Percentiles rank a stretch among this genome's conserved stretches.
Evolutionary conservation across 202 grass and related monocot genomes (phyloP).

Genomic region (Carex arenaria): DNA sequence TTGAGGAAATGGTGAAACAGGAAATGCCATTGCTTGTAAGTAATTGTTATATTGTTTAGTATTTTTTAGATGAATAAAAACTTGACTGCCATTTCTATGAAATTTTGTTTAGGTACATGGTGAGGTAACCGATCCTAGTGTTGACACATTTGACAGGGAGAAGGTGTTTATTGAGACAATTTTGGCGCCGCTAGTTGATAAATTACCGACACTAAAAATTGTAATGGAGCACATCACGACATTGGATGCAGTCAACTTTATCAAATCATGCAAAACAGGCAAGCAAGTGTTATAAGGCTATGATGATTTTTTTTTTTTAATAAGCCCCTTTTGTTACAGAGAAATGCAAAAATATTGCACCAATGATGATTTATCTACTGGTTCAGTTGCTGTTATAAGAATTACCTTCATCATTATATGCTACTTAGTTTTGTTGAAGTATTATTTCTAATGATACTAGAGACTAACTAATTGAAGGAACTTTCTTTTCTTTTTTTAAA

Average conservation of each 20-base stretch:
- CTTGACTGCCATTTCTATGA: not conserved
- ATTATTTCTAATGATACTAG: not conserved
- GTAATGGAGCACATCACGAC: conserved; percentile 98
- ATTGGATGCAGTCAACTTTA: conserved; percentile 73
- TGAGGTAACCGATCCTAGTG: conserved; percentile 67
- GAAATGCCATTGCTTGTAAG: conserved; percentile 94
- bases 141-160: conserved; percentile 78
- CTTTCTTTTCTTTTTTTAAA: not conserved
- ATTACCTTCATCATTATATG: not conserved
- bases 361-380: not conserved
- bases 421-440: not conserved
- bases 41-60: not conserved
- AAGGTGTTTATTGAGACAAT: conserved; percentile 73
- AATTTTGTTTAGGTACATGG: conserved; percentile 52
- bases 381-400: not conserved
- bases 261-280: conserved; percentile 87
- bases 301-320: not conserved
- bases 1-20: conserved; percentile 79
- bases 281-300: conserved; percentile 6
- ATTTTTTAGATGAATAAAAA: not conserved
- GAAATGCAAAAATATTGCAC: not conserved
- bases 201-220: conserved; percentile 62
- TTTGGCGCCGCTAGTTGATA: conserved; percentile 62
- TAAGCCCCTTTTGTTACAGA: not conserved
- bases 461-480: not conserved